Evolutionary conservation across 176 grass and related monocot species (phyloP).

Genomic region (Carex littledalei): DNA sequence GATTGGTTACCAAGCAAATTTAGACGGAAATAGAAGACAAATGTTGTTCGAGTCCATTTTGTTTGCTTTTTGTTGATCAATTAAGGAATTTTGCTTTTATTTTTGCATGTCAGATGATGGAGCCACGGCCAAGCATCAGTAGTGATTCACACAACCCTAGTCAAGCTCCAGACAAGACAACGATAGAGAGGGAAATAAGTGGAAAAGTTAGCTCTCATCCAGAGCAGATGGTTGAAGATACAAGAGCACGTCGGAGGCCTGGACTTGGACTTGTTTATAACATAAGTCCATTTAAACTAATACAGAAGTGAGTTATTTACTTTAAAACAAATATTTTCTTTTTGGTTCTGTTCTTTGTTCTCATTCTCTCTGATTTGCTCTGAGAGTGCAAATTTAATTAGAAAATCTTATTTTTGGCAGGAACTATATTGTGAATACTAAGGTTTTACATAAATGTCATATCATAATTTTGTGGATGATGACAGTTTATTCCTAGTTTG

Average conservation of each 20-base stretch:
- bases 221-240: not conserved
- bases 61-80: not conserved
- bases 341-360: not conserved
- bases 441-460: not conserved
- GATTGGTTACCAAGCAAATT: not conserved
- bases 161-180: not conserved
- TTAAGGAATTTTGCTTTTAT: not conserved
- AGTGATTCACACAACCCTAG: not conserved
- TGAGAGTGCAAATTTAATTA: not conserved
- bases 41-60: not conserved
- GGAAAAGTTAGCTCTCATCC: not conserved
- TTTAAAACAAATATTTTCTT: not conserved
- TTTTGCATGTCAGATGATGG: not conserved
- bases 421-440: not conserved
- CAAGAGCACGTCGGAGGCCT: not conserved
- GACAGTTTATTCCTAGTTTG: not conserved
- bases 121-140: not conserved
- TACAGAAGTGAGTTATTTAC: not conserved
- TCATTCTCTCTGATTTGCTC: not conserved
- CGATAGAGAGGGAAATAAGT: not conserved
- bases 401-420: not conserved
- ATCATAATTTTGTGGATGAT: not conserved
- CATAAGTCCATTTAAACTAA: not conserved
- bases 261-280: conserved; percentile 7
- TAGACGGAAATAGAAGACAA: not conserved